Base-by-base conservation (phyloP, 2,329 filamentous ascomycete genomes). In the Diaporthe sp. region DNA sequence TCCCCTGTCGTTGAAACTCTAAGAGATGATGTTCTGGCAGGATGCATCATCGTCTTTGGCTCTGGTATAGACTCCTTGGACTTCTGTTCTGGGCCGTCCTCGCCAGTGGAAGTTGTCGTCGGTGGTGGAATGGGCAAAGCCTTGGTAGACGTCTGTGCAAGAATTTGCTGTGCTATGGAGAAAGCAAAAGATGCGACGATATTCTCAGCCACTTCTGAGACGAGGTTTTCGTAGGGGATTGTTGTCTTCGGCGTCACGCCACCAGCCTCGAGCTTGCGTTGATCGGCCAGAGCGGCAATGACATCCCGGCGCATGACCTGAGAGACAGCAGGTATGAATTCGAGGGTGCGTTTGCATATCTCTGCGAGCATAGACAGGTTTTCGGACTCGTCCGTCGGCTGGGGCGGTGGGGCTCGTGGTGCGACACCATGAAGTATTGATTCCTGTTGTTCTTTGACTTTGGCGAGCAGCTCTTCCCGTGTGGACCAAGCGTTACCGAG, bases 331-430 rank as follows among this genome's bases (percentile, higher is more conserved):
- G 94, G 93, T 50, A 98, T 93, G 79, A 98, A 98, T 76, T 94
- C 92, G 13, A 97, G 88, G 2, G 95, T 92, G 74, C 96, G 90
- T 76, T 92, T 92, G 81, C 95, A 97, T 38, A 98, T 91, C 80
- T 98, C 95, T 1, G 95, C 93, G n/a, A 98, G 88, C 76, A 95
- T 91, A 13, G 90, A 86, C 33, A 98, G 84, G 78, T 97, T 93
- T 82, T 97, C 95, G 0, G 88, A 82, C 76, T 94, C 92, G 55
- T 92, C 89, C 0, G 86, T 85, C 52, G 86, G 86, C 33, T 87
- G 87, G 0, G 86, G 84, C 0, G 87, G 84, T 12, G 84, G 86
- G 0, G 86, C 84, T 47, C 87, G 81, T 1, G 90, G 88, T 2
- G 90, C 89, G 4, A 91, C 89, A 5, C 89, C 90, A 35, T 88